Percentiles rank a stretch among this genome's conserved stretches.
phyloP scores from a whole-genome alignment of 441 rosid species.

The Aquilaria agallochum region DNA sequence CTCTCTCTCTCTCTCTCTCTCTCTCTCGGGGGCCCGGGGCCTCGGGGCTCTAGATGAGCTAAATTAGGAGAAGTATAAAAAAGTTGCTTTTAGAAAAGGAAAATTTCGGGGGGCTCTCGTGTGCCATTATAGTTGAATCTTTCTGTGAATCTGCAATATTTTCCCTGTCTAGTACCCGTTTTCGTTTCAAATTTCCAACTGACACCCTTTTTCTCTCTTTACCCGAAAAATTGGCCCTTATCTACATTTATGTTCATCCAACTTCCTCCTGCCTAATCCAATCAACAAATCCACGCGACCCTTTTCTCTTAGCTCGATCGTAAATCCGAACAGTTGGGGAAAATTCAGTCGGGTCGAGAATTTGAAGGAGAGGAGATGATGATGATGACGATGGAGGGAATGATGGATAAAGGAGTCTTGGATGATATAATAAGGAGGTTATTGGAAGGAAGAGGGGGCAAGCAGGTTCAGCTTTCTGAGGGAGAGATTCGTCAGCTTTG shows the following conservation, averaged over 20 bases:
- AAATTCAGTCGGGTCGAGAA: constrained; percentile 11
- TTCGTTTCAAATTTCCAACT: constrained; percentile 9
- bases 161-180: background rate
- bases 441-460: constrained; percentile 88
- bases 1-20: constrained; percentile 7
- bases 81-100: no score
- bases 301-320: background rate
- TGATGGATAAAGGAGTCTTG: constrained; percentile 78
- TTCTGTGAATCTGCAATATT: no score
- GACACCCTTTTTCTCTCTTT: constrained; percentile 20
- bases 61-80: no score
- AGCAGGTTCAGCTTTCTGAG: constrained; percentile 94
- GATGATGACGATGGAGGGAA: constrained; percentile 93
- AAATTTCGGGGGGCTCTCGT: no score
- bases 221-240: constrained; percentile 8
- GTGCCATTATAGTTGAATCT: no score
- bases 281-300: no score
- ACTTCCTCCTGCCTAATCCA: no score
- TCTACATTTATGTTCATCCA: constrained; percentile 12
- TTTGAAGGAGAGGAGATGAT: constrained; percentile 40
- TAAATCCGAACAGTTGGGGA: constrained; percentile 5
- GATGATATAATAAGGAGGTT: constrained; percentile 94
- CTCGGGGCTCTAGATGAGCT: constrained; percentile 1
- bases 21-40: constrained; percentile 16
- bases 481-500: constrained; percentile 97